A percentile compares a stretch with the other conserved stretches of the same genome.
Conservation (phyloP, 495 filamentous ascomycete genomes). For the Penicillium cinerascens region DNA sequence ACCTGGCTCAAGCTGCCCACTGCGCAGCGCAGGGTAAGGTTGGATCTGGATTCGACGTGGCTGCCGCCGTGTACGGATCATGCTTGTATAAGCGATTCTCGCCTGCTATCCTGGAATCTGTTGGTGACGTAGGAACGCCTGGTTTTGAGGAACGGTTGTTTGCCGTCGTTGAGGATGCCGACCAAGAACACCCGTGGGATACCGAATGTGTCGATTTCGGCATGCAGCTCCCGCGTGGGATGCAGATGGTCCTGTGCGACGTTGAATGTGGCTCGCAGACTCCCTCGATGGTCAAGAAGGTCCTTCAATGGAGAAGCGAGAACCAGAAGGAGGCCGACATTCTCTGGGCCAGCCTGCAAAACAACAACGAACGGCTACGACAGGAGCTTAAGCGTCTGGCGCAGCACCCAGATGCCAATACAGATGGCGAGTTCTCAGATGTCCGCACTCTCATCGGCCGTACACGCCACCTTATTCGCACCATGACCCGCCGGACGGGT, state of each 20-base stretch:
- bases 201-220: constrained; percentile 62
- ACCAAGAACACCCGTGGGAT: constrained; percentile 64
- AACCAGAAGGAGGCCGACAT: constrained; percentile 61
- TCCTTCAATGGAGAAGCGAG: constrained; percentile 74
- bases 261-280: constrained; percentile 94
- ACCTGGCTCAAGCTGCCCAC: constrained; percentile 88
- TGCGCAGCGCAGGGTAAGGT: constrained; percentile 96
- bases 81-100: constrained; percentile 91
- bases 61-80: constrained; percentile 84
- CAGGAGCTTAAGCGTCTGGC: constrained; percentile 51
- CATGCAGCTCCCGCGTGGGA: constrained; percentile 60
- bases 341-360: constrained; percentile 72
- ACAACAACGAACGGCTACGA: constrained; percentile 68
- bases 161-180: constrained; percentile 58
- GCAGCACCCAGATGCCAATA: constrained; percentile 29
- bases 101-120: constrained; percentile 61
- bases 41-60: constrained; percentile 95
- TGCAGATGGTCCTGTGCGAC: constrained; percentile 85
- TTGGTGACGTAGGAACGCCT: constrained; percentile 59
- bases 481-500: constrained; percentile 67
- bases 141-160: constrained; percentile 66
- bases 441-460: constrained; percentile 42
- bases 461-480: constrained; percentile 61
- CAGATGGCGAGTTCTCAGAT: constrained; percentile 30
- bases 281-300: constrained; percentile 89